phyloP scores from a whole-genome alignment of 2,329 filamentous ascomycete genomes.

The Phaeosphaeriaceae sp. region DNA sequence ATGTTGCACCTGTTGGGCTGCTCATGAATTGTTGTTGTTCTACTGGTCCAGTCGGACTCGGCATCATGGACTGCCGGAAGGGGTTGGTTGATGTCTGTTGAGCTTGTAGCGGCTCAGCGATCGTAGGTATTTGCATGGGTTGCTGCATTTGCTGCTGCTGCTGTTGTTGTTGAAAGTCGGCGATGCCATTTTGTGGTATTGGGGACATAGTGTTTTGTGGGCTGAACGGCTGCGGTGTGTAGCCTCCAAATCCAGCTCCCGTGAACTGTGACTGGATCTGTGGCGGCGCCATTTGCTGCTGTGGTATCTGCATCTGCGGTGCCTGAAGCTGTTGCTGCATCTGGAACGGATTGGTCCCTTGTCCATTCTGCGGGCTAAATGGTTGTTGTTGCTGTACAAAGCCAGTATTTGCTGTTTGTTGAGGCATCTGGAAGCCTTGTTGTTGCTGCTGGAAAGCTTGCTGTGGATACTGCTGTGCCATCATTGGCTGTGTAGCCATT shows the following conservation, averaged over 20 bases:
- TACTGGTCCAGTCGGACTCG: slow-evolving; percentile 27
- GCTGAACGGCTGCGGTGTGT: slow-evolving; percentile 68
- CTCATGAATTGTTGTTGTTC: slow-evolving; percentile 41
- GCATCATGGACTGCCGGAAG: slow-evolving; percentile 89
- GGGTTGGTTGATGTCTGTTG: slow-evolving; percentile 78
- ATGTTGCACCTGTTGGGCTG: slow-evolving; percentile 47
- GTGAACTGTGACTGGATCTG: slow-evolving; percentile 68
- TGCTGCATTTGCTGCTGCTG: slow-evolving; percentile 11
- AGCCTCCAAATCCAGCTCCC: slow-evolving; percentile 84
- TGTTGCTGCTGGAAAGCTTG: slow-evolving; percentile 38
- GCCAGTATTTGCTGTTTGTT: slow-evolving; percentile 46
- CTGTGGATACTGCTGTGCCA: slow-evolving; percentile 43
- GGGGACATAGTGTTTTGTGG: slow-evolving; percentile 52
- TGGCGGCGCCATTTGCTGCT: slow-evolving; percentile 46
- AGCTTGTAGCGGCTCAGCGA: slow-evolving; percentile 55
- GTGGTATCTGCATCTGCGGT: slow-evolving; percentile 2
- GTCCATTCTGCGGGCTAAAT: slow-evolving; percentile 65
- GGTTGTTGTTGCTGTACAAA: slow-evolving; percentile 41
- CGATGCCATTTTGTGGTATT: slow-evolving; percentile 59
- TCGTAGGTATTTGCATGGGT: slow-evolving; percentile 37
- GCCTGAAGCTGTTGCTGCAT: slow-evolving; percentile 59
- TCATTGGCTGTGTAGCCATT: slow-evolving; percentile 42
- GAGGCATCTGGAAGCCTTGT: slow-evolving; percentile 46
- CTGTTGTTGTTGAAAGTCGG: slow-evolving; percentile 53
- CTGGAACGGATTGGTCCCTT: slow-evolving; percentile 91